Base-by-base conservation (phyloP, 2,329 filamentous ascomycete species). In the Cyphellophora attinorum region DNA sequence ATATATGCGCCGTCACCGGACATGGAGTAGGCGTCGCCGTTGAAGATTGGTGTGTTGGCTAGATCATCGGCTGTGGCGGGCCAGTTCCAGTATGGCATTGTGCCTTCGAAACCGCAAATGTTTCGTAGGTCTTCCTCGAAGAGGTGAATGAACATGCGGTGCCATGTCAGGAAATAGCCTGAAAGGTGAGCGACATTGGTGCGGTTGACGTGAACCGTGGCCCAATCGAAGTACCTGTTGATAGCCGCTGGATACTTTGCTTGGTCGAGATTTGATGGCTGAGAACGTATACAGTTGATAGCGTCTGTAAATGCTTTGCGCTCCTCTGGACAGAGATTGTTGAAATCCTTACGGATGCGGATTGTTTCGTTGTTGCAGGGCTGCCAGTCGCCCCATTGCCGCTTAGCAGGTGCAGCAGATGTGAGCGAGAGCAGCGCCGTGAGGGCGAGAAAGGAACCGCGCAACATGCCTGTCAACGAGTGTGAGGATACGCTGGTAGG, bases 51-150 rank as follows among this genome's bases (percentile, higher is more conserved):
- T 6, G 50, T 56, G 34, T 45, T 47, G 6, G 39, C 19, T 3
- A 51, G 51, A 35, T 58, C 49, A 27, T 51, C 42, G 6, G 48
- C 51, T 16, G 51, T 59, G 19, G 56, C 52, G 28, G 50, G 47
- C 55, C 53, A 59, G 38, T 56, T 53, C 57, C 58, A 61, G 48
- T 62, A 64, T n/a, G 64, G 62, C 35, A 64, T 58, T 4, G 54
- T 51, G 11, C 64, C 64, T 2, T 45, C 55, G 44, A 67, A 68
- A 12, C 59, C 58, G 35, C 65, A 68, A 34, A 64, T 57, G 3
- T 61, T 46, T 29, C 54, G 51, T 4, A 68, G 53, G 16, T 59
- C 59, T 38, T 58, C 48, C 40, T 68, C 65, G 37, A 60, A 66
- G 11, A 59, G 48, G 35, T 51, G 56, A 28, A 59, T 50, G 42